Conservation (phyloP, 495 filamentous ascomycete species). For the Lichenothelia convexa region DNA sequence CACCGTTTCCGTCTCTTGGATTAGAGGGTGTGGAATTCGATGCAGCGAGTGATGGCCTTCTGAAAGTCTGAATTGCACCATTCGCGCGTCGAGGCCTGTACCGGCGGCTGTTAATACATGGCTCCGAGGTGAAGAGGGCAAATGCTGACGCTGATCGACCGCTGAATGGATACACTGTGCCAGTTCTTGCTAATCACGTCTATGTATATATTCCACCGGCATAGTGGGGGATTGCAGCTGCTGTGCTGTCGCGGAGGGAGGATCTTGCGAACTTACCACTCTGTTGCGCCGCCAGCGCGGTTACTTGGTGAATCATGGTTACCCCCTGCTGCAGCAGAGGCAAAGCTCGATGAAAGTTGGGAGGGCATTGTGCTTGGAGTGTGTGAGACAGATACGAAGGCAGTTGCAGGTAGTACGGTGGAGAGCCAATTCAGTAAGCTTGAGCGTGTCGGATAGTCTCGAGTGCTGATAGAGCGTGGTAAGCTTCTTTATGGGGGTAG, state of each 20-base stretch:
- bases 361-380: no score
- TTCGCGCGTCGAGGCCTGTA: slow-evolving; percentile 52
- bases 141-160: neutral
- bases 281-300: slow-evolving; percentile 16
- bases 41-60: slow-evolving; percentile 57
- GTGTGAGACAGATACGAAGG: no score
- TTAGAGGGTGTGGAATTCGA: slow-evolving; percentile 9
- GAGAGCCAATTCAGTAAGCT: no score
- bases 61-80: slow-evolving; percentile 70
- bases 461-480: no score
- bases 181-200: neutral
- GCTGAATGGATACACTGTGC: neutral
- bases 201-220: neutral
- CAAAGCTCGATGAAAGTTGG: slow-evolving; percentile 24
- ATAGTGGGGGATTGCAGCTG: neutral
- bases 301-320: slow-evolving; percentile 15
- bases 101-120: neutral
- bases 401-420: no score
- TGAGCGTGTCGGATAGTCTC: no score
- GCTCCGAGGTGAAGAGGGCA: no score
- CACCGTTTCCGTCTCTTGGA: neutral
- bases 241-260: neutral
- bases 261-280: slow-evolving; percentile 16
- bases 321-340: slow-evolving; percentile 22
- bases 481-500: no score